Conservation (phyloP, 371 early-diverging fungal species). For the Zancudomyces culisetae region DNA sequence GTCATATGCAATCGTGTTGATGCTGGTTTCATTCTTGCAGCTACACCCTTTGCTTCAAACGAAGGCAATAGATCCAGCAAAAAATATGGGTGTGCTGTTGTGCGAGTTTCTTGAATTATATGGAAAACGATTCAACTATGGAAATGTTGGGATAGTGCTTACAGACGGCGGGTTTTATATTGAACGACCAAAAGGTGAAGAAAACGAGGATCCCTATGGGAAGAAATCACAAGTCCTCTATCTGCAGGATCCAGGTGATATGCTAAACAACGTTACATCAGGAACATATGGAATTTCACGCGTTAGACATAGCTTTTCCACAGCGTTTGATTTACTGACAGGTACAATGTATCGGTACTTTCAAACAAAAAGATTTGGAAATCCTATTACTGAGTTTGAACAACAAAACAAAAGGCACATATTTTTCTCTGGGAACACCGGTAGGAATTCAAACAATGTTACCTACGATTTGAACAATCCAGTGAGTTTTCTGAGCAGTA, state of each 20-base stretch:
- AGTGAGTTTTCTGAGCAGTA: constrained; percentile 20
- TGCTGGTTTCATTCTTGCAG: constrained; percentile 75
- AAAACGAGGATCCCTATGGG: constrained; percentile 5
- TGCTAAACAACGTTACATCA: constrained; percentile 33
- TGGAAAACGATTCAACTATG: constrained; percentile 58
- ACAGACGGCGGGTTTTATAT: constrained; percentile 35
- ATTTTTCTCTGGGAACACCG: not conserved
- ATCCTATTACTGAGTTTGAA: constrained; percentile 13
- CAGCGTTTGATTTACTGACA: constrained; percentile 23
- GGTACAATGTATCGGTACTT: constrained; percentile 21
- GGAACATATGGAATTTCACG: constrained; percentile 24
- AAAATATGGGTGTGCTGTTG: constrained; percentile 80
- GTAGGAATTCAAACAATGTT: constrained; percentile 5
- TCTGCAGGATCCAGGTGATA: constrained; percentile 40
- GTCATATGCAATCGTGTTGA: constrained; percentile 69
- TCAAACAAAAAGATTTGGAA: constrained; percentile 19
- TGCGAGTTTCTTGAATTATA: constrained; percentile 91
- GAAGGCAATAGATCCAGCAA: constrained; percentile 35
- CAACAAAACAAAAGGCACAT: not conserved
- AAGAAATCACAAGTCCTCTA: constrained; percentile 17
- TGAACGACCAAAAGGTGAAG: constrained; percentile 24
- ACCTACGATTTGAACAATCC: constrained; percentile 15
- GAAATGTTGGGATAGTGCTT: constrained; percentile 44
- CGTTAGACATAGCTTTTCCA: constrained; percentile 17
- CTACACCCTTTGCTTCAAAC: constrained; percentile 66